Base-by-base conservation (phyloP, 441 rosid species). In the Eutrema salsugineum region DNA sequence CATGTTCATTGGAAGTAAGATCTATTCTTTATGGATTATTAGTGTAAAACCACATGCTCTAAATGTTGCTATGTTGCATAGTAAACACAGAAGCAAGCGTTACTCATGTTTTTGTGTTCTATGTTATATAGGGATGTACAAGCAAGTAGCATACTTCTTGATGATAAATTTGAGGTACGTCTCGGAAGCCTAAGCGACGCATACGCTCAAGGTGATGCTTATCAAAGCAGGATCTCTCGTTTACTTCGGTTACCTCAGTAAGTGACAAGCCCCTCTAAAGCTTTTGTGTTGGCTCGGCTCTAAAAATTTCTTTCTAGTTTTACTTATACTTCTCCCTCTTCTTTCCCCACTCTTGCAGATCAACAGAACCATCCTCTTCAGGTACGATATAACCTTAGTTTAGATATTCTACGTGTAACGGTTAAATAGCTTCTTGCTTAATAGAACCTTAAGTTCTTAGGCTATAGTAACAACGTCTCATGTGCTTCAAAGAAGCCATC, bases 81-180 rank as follows among this genome's bases (percentile, higher is more conserved):
- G 20, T 56, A 6, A 56, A 24, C 27, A 33, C 27, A 56, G 60
- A 57, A 32, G 20, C 11, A 6, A n/a, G 8, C 33, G 64, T 35
- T 35, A 43, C 14, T 66, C 64, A 59, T 53, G 35, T 63, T 47
- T 4, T 39, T 40, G 42, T 57, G 64, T 32, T 65, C 4, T 28
- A 71, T 77, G 71, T 56, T 50, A 36, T 68, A 73, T 70, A 96
- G 99, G 78, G 99, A 93, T 86, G 81, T 96, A 67, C 99, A 91
- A 86, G 98, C 98, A 57, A 91, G 98, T 83, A 93, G 99, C 73
- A 90, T 96, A 73, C 93, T 96, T 66, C 99, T 96, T 44, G 99
- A 96, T 81, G 99, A 96, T 67, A 93, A 93, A 81, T 96, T 85
- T 61, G 99, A 96, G 81, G 99, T 96, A 62, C 89, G 98, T 49